phyloP scores from a whole-genome alignment of 345 rosid genomes.

The sweet orange (Citrus sinensis) region DNA sequence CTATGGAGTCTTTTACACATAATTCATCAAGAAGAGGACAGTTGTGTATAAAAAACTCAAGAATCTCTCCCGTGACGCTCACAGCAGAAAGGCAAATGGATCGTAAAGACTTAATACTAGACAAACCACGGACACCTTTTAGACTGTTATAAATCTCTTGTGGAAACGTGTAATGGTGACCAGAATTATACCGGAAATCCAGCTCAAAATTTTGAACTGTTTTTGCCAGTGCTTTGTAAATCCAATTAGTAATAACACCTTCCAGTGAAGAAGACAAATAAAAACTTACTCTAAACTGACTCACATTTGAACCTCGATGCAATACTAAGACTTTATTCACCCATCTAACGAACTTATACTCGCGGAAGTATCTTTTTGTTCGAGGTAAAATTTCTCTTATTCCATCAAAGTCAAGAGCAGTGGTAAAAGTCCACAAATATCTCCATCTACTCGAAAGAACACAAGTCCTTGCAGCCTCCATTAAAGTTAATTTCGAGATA shows the following conservation, averaged over 20 bases:
- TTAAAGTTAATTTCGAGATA: background rate
- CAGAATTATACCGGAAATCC: background rate
- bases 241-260: background rate
- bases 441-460: slow-evolving; percentile 4
- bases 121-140: background rate
- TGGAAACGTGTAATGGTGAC: background rate
- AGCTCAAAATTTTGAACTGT: background rate
- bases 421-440: slow-evolving; percentile 5
- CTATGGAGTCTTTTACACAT: background rate
- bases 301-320: background rate
- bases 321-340: background rate
- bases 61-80: background rate
- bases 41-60: background rate
- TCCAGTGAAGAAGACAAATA: background rate
- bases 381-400: no score
- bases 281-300: background rate
- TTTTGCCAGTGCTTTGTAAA: background rate
- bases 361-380: no score
- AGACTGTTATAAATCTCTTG: background rate
- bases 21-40: background rate
- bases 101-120: background rate
- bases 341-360: background rate
- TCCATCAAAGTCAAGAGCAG: background rate
- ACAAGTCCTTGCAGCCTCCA: slow-evolving; percentile 7
- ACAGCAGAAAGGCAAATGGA: background rate